These are phyloP conservation scores for Aegilops bicornis DNA, from an alignment of 176 grass and related monocot genomes.

Conservation along the genomic window DNA sequence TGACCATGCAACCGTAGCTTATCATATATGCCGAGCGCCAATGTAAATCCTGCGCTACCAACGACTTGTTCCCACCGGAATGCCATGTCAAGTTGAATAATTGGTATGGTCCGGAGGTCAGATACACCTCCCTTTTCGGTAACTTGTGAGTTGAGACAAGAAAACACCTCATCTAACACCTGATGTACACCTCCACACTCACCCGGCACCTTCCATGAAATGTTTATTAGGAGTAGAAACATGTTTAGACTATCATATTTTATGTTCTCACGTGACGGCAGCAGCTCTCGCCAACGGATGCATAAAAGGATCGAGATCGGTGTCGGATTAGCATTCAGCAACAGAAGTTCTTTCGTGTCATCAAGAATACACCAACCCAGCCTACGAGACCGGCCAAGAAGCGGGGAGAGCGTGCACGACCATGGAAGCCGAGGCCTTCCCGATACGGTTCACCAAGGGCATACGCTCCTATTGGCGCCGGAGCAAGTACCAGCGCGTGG, in stretches of 20 bases:
- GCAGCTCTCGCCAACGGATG: background rate
- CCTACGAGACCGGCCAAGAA: background rate
- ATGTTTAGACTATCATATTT: background rate
- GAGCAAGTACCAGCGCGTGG: constrained; percentile 47
- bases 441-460: constrained; percentile 66
- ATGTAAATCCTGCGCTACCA: background rate
- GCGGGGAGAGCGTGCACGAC: background rate
- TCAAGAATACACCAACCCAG: background rate
- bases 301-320: constrained; percentile 25
- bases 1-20: background rate
- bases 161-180: constrained; percentile 1
- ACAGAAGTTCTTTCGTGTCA: background rate
- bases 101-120: background rate
- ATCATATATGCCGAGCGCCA: background rate
- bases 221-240: background rate
- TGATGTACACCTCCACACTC: background rate
- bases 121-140: background rate
- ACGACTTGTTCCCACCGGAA: constrained; percentile 20
- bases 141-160: background rate
- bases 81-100: background rate
- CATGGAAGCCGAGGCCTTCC: constrained; percentile 61
- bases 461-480: constrained; percentile 72
- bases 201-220: constrained; percentile 6
- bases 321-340: background rate
- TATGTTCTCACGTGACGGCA: constrained; percentile 3